Evolutionary conservation across 1,284 basidiomycete genomes (phyloP).

Genomic region (Marasmius fiardii): DNA sequence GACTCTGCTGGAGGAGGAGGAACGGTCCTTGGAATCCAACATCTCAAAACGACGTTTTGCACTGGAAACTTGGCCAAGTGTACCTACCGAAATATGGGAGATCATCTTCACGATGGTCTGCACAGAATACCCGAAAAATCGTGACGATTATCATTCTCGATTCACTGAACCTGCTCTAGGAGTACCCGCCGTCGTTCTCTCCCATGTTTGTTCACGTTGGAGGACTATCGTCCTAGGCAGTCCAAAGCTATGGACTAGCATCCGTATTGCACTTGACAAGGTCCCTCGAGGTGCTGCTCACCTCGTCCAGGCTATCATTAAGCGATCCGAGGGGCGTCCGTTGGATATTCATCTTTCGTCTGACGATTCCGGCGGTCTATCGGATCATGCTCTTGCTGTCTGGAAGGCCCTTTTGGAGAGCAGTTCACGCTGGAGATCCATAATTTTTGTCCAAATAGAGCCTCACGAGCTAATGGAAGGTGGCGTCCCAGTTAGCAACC

Average conservation of each 20-base stretch:
- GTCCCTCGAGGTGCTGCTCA: not conserved
- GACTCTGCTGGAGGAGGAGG: not conserved
- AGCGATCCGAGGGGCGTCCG: not conserved
- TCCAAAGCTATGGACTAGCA: not conserved
- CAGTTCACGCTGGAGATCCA: not conserved
- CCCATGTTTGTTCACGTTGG: not conserved
- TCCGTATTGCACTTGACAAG: not conserved
- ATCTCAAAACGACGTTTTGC: not conserved
- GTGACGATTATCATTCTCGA: not conserved
- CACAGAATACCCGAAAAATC: too few relatives aligned
- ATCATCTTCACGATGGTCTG: not conserved
- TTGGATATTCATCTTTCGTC: too few relatives aligned
- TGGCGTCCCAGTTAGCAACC: not conserved
- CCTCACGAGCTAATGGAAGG: not conserved
- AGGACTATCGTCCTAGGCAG: not conserved
- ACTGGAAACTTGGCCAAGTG: not conserved
- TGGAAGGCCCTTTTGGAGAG: too few relatives aligned
- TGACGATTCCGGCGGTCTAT: not conserved
- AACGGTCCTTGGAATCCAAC: not conserved
- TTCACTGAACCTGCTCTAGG: not conserved
- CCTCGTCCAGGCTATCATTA: not conserved
- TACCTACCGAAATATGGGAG: not conserved
- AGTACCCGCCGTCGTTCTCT: not conserved
- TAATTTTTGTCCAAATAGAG: not conserved
- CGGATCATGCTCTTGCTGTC: too few relatives aligned